phyloP scores from a whole-genome alignment of 768 basidiomycete species.

The Russula brevipes region DNA sequence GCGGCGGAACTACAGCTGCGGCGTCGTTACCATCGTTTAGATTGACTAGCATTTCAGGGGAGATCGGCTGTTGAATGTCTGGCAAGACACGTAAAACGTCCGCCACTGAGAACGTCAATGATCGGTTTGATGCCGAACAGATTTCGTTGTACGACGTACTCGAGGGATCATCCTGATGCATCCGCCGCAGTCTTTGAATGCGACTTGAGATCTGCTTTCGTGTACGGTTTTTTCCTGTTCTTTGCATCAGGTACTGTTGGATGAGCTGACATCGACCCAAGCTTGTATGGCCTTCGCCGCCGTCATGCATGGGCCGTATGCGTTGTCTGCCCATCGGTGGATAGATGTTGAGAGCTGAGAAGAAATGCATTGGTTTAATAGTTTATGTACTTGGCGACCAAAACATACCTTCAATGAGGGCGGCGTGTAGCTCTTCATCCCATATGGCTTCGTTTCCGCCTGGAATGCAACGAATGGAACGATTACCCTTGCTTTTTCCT shows the following conservation, averaged over 20 bases:
- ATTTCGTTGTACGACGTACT: conserved; percentile 28
- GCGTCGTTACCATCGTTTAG: background rate
- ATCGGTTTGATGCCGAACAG: background rate
- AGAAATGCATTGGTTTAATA: background rate
- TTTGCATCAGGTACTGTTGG: conserved; percentile 37
- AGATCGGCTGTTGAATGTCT: background rate
- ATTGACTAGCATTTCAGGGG: conserved; percentile 11
- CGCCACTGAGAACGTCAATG: conserved; percentile 5
- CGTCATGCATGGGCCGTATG: conserved; percentile 15
- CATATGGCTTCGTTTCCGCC: conserved; percentile 25
- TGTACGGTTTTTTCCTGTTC: conserved; percentile 37
- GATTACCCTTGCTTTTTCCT: conserved; percentile 24
- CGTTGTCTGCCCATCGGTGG: conserved; percentile 26
- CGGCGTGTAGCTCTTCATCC: conserved; percentile 23
- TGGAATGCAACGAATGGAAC: conserved; percentile 24
- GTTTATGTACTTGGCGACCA: conserved; percentile 8
- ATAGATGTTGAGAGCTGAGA: conserved; percentile 22
- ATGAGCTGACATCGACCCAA: conserved; percentile 39
- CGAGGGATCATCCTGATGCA: conserved; percentile 31
- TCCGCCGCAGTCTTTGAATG: conserved; percentile 36
- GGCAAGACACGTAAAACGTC: conserved; percentile 14
- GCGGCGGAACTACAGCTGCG: background rate
- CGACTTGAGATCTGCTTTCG: conserved; percentile 40
- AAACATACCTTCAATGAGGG: conserved; percentile 24
- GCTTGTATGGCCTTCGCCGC: conserved; percentile 5